Evolutionary conservation across 2,329 filamentous ascomycete species (phyloP), one percentile per base, ranked within the genome.

Genomic region (Sporothrix mexicana): DNA sequence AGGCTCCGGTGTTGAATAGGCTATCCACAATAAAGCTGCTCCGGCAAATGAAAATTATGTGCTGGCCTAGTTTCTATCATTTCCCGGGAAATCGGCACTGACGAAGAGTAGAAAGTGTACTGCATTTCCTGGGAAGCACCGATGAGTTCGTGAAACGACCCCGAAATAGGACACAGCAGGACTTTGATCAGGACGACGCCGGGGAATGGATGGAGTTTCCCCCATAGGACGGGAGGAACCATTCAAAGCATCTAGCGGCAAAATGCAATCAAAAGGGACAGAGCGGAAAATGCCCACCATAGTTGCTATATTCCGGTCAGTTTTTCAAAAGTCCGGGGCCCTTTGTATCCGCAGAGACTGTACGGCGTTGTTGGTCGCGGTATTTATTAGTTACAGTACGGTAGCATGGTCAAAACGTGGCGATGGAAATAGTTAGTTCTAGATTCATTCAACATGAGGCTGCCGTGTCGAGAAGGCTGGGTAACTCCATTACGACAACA

Each of bases 21-120:
- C 57, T 62, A 62, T 43, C 30, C 57, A 62, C 57, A 17, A 4
- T 62, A 41, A 20, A 62, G 30, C 20, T 62, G 30, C 57, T 20
- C 6, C 64, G 61, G 61, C n/a, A 64, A 64, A 45, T 45, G 41
- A 45, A 23, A 45, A 45, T 3, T 36, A 10, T 25, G 41, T 23
- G 41, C n/a, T 45, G 36, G 3, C 41, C 36, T 17, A 43, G 61
- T 45, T 45, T 64, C 61, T 7, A 9, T 20, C 41, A 45, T 7
- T 7, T 36, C 9, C 36, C 55, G 41, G 43, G 43, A 47, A 66
- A 66, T 66, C 45, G n/a, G 43, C 12, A 47, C 43, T 5, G 2
- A 7, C 1, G 30, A 36, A 36, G 2, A 47, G 6, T 2, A 15
- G 6, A 17, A 12, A 10, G 9, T 15, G 57, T 1, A 61, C 15